These are phyloP conservation scores for Trametes gibbosa DNA, from an alignment of 768 basidiomycete species.

Conservation along the genomic window DNA sequence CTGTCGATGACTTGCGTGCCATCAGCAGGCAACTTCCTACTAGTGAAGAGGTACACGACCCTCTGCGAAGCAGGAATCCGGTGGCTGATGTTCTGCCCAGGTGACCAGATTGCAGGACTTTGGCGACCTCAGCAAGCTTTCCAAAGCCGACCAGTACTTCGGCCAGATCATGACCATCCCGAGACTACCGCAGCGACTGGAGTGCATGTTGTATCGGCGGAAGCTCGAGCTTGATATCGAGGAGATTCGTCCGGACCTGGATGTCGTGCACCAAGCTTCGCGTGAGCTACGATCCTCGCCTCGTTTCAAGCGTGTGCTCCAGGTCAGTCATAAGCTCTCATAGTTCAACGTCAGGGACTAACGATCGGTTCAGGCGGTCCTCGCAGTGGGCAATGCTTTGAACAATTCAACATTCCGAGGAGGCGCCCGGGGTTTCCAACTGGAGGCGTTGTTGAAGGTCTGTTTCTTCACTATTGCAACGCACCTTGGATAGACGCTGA, in stretches of 20 bases:
- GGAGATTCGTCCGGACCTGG: constrained; percentile 80
- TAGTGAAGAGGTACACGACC: constrained; percentile 62
- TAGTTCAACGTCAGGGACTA: neutral
- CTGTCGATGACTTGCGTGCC: constrained; percentile 73
- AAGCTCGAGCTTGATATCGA: constrained; percentile 79
- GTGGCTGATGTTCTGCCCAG: constrained; percentile 33
- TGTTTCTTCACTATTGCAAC: neutral
- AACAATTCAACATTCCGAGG: constrained; percentile 85
- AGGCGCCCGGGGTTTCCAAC: constrained; percentile 78
- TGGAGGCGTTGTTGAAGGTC: constrained; percentile 83
- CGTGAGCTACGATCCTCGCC: constrained; percentile 61
- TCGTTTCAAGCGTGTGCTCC: constrained; percentile 68
- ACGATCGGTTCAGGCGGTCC: constrained; percentile 50
- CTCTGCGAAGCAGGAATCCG: neutral
- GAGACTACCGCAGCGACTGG: constrained; percentile 66
- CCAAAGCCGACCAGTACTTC: constrained; percentile 85
- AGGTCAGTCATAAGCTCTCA: constrained; percentile 39
- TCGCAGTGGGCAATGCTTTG: constrained; percentile 77
- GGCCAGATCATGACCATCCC: constrained; percentile 76
- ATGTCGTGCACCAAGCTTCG: constrained; percentile 67
- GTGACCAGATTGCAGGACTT: constrained; percentile 64
- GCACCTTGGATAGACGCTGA: neutral
- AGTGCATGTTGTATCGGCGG: constrained; percentile 83
- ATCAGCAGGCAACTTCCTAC: constrained; percentile 78
- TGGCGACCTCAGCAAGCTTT: constrained; percentile 68